Evolutionary conservation across 306 rosid genomes (phyloP).

Genomic region (Dalbergia cultrata): DNA sequence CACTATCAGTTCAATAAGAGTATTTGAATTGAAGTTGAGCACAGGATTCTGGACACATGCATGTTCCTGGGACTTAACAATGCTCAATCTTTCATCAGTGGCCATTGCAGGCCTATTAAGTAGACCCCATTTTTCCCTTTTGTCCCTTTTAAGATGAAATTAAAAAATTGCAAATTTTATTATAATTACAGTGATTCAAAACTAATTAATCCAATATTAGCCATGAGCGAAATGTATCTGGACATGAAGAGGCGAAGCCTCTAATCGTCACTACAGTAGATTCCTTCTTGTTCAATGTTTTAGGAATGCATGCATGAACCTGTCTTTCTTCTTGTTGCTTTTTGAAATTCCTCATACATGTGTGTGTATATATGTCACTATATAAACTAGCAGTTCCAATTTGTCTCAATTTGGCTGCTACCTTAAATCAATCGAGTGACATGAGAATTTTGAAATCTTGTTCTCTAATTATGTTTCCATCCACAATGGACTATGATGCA

Average conservation of each 20-base stretch:
- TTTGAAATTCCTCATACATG: constrained; percentile 1
- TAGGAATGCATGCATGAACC: constrained; percentile 20
- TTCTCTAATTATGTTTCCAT: neutral
- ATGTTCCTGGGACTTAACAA: neutral
- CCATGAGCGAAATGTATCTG: constrained; percentile 39
- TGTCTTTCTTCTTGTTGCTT: neutral
- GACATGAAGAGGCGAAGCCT: constrained; percentile 19
- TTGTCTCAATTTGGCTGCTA: neutral
- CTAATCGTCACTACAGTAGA: neutral
- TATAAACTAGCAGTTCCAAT: neutral
- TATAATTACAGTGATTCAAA: neutral
- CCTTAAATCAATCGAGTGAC: neutral
- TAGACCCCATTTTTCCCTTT: neutral
- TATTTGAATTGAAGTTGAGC: neutral
- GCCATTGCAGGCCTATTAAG: neutral
- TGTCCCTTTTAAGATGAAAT: neutral
- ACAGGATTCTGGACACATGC: constrained; percentile 22
- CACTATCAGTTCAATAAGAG: neutral
- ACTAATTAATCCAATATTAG: neutral
- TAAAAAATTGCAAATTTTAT: neutral
- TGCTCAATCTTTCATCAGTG: neutral
- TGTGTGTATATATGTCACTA: neutral
- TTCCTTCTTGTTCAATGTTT: constrained; percentile 4
- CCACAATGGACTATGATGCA: neutral
- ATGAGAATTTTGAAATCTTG: neutral